Base-by-base conservation (phyloP, 2,329 filamentous ascomycete species). In the Ophidiomyces ophidiicola region DNA sequence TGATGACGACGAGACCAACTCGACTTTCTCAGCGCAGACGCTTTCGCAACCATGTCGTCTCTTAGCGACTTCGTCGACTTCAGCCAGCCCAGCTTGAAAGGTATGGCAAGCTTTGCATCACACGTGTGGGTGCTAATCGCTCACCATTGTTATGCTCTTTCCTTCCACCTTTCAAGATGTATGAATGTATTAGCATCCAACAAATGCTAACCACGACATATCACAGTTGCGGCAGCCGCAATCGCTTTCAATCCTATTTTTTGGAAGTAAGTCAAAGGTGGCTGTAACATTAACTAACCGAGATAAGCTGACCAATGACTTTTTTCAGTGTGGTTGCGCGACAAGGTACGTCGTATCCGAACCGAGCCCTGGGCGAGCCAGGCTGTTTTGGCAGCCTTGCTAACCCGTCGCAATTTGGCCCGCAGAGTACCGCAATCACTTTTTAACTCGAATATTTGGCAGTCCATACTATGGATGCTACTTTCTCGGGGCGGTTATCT, bases 231-330 rank as follows among this genome's bases (percentile, higher is more conserved):
- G 50, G 82, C 79, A 33, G 71, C 70, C 41, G 74, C 82, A 38
- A 93, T 98, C 63, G 72, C 80, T 34, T 96, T 98, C 66, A 98
- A 98, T 64, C 90, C 90, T 15, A 80, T 90, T n/a, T 96, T 94
- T 64, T 98, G 90, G 90, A 98, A 98, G 87, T 94, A 72, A 70
- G 83, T 72, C 38, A 6, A 24, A 45, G 5, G 11, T 30, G n/a
- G 12, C 10, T 31, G 20, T 18, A 11, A 12, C 12, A n/a, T 26
- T 14, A 5, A 11, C 8, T 8, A n/a, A n/a, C n/a, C 4, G 2
- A 2, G 18, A 15, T 14, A 32, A 6, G 11, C 38, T 35, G 17
- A 41, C 17, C 19, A 12, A 48, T 53, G 36, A 51, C 29, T 31
- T 20, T 40, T n/a, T 47, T 21, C 50, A 92, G 84, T 61, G 82